A percentile compares a stretch with the other conserved stretches of the same genome.
These are phyloP conservation scores for Hypoxylon rickii DNA, from an alignment of 495 filamentous ascomycete genomes.

Conservation along the genomic window DNA sequence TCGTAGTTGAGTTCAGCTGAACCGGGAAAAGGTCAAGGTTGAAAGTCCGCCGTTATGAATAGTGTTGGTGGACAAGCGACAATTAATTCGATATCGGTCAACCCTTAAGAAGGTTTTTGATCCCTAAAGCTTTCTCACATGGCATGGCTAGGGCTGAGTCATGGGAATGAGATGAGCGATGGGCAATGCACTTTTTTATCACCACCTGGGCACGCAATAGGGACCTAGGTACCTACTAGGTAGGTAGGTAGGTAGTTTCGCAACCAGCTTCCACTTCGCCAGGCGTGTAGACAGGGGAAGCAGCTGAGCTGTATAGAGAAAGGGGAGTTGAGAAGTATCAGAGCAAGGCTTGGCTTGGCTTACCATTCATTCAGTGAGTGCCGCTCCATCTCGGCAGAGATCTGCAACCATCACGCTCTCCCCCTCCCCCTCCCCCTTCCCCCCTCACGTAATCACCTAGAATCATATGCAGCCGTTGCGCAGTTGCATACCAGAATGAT, in stretches of 20 bases:
- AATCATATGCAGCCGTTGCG: constrained; percentile 10
- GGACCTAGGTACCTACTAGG: too few species aligned
- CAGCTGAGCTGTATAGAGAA: too few species aligned
- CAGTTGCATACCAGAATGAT: neutral
- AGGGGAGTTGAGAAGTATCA: too few species aligned
- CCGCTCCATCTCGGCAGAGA: constrained; percentile 13
- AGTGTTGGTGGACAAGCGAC: neutral
- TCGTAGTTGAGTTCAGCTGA: constrained; percentile 19
- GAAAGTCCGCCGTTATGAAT: constrained; percentile 3
- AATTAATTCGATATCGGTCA: constrained; percentile 6
- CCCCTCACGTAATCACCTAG: constrained; percentile 33
- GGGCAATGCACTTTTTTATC: too few species aligned
- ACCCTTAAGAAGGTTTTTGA: neutral
- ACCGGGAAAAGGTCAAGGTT: neutral
- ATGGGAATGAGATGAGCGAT: too few species aligned
- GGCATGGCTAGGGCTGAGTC: too few species aligned
- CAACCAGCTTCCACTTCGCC: neutral
- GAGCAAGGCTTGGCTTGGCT: constrained; percentile 8
- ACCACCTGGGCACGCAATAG: neutral
- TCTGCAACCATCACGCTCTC: constrained; percentile 12
- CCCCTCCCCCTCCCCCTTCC: too few species aligned
- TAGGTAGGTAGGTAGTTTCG: too few species aligned
- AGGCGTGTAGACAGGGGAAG: neutral
- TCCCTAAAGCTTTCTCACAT: too few species aligned
- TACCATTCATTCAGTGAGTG: neutral